Base-by-base conservation (phyloP, 2,329 filamentous ascomycete species). In the Talaromyces funiculosus region DNA sequence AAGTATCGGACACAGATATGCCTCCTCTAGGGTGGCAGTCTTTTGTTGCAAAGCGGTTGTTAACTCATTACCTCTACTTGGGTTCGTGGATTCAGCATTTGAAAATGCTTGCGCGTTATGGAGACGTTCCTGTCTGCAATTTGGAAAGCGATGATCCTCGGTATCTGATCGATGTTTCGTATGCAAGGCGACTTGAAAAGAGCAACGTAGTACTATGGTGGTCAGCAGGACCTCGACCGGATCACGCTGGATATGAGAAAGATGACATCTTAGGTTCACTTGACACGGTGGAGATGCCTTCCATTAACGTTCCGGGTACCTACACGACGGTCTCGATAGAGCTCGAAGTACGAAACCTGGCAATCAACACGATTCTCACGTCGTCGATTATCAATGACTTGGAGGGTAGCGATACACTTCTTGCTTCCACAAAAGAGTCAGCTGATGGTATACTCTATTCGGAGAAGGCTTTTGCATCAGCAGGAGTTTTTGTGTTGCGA, bases 291-390 rank as follows among this genome's bases (percentile, higher is more conserved):
- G 87, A 90, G 62, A 96, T 97, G 91, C 93, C 94, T 0, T 88
- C 88, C 14, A 85, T 96, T 72, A 99, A 99, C 72, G 93, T 91
- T 55, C 90, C 93, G 0, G 93, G 92, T 42, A 95, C 93, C 0
- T 99, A 96, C 73, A 89, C 92, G 1, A 96, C 93, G 0, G 94
- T 99, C 2, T 99, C 94, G 71, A 94, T 99, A 64, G 94, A 99
- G 67, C 77, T 99, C 14, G 91, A 95, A 64, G 86, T 99, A 53
- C 90, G 92, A 49, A 99, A 99, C 69, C 82, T 99, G 14, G 89
- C 92, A 4, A 97, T 99, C 77, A 99, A 99, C 77, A 99, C 95
- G 0, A 95, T 99, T 53, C 81, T 99, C 18, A 97, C 94, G 0
- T 96, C 93, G 0, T 96, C 94, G 0, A 84, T 99, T 9, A 92